A percentile compares a stretch with the other conserved stretches of the same genome.
Evolutionary conservation across 2,329 filamentous ascomycete species (phyloP).

Genomic region (Nemania serpens): DNA sequence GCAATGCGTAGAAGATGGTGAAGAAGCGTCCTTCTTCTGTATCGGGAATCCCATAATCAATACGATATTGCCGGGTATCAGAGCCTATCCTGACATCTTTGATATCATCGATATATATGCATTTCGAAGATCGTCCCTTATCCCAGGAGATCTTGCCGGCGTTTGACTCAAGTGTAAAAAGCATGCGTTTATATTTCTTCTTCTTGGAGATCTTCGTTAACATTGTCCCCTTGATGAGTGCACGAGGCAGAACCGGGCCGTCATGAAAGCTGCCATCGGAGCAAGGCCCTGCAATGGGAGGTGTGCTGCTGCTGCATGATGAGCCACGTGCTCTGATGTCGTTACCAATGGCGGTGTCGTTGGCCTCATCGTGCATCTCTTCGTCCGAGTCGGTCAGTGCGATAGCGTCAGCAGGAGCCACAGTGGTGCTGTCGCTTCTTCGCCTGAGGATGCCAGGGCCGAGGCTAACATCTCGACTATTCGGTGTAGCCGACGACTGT

Average conservation of each 20-base stretch:
- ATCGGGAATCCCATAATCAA: conserved; percentile 75
- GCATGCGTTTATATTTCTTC: conserved; percentile 71
- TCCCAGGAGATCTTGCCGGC: conserved; percentile 90
- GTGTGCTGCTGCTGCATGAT: conserved; percentile 53
- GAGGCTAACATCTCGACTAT: conserved; percentile 83
- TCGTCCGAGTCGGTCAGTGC: conserved; percentile 61
- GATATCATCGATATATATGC: conserved; percentile 93
- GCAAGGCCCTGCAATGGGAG: conserved; percentile 51
- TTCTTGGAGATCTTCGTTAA: conserved; percentile 88
- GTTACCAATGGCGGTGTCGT: conserved; percentile 50
- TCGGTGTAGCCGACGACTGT: conserved; percentile 75
- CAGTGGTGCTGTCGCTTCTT: conserved; percentile 86
- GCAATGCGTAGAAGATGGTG: conserved; percentile 83
- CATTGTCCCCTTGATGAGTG: conserved; percentile 76
- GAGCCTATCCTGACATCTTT: conserved; percentile 83
- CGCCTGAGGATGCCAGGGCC: conserved; percentile 87
- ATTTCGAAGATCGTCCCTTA: conserved; percentile 75
- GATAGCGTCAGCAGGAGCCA: conserved; percentile 56
- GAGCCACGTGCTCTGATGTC: conserved; percentile 53
- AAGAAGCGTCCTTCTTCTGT: conserved; percentile 77
- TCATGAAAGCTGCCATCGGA: conserved; percentile 49
- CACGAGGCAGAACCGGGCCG: conserved; percentile 75
- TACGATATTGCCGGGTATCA: conserved; percentile 86
- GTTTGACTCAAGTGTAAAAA: conserved; percentile 75
- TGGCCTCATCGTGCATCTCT: conserved; percentile 57